Percentiles rank a stretch among this genome's conserved stretches.
These are phyloP conservation scores for Kwoniella shivajii DNA, from an alignment of 1,284 basidiomycete genomes.

Conservation along the genomic window DNA sequence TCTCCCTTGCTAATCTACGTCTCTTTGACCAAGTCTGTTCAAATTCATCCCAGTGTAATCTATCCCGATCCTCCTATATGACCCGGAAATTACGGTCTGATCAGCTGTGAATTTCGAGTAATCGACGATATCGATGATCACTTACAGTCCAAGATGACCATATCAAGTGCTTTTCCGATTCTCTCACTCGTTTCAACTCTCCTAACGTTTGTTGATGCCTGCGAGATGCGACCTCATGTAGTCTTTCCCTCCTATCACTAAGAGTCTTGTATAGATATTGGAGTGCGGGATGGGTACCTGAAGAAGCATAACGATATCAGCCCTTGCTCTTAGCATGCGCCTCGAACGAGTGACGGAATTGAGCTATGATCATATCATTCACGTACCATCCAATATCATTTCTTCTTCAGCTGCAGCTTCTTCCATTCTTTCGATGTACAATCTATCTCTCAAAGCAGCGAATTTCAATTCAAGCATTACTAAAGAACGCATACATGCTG, in stretches of 20 bases:
- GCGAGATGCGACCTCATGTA: conserved; percentile 49
- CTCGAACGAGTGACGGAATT: not conserved
- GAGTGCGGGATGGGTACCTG: conserved; percentile 60
- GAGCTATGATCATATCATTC: not conserved
- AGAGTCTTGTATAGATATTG: conserved; percentile 55
- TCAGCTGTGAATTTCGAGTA: not conserved
- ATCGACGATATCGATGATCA: not conserved
- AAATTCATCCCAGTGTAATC: conserved; percentile 56
- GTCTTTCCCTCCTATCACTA: conserved; percentile 39
- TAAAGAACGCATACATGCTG: conserved; percentile 59
- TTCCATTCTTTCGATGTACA: conserved; percentile 61
- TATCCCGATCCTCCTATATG: conserved; percentile 47
- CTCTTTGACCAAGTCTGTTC: conserved; percentile 58
- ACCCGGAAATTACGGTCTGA: not conserved
- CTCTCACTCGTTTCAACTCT: conserved; percentile 53
- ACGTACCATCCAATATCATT: conserved; percentile 58
- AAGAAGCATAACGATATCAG: not conserved
- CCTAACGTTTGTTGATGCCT: conserved; percentile 52
- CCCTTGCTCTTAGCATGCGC: not conserved
- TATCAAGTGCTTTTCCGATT: conserved; percentile 52
- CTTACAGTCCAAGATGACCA: conserved; percentile 59
- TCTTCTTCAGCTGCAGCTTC: conserved; percentile 60
- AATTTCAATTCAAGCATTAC: conserved; percentile 62
- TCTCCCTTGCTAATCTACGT: conserved; percentile 58
- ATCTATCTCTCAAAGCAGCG: conserved; percentile 59